These are phyloP conservation scores for Fusarium clavum DNA, from an alignment of 2,329 filamentous ascomycete species.

Conservation along the genomic window DNA sequence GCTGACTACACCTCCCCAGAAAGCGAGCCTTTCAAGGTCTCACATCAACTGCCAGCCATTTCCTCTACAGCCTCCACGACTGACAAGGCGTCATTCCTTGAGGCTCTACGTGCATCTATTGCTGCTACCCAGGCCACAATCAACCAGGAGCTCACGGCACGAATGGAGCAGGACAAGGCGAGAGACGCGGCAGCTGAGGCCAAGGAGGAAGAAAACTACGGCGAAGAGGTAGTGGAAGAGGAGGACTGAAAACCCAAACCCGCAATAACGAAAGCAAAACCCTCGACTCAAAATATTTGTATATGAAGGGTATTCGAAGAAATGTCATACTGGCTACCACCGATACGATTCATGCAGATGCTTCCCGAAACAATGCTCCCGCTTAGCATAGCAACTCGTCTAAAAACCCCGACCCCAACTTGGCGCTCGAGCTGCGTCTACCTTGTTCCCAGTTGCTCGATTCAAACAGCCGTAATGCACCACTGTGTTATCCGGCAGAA, in stretches of 20 bases:
- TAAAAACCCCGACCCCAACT: constrained; percentile 55
- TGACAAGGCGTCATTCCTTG: constrained; percentile 70
- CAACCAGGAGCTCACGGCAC: constrained; percentile 76
- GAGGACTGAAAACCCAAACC: constrained; percentile 52
- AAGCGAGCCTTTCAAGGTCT: constrained; percentile 60
- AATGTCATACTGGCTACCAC: constrained; percentile 43
- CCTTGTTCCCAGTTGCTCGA: constrained; percentile 56
- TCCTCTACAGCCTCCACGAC: constrained; percentile 51
- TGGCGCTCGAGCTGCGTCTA: constrained; percentile 49
- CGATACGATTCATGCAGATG: constrained; percentile 41
- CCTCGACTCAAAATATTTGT: constrained; percentile 24
- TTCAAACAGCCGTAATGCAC: constrained; percentile 85
- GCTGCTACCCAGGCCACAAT: constrained; percentile 71
- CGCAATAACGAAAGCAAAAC: neutral
- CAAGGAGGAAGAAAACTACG: constrained; percentile 82
- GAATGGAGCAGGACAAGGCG: constrained; percentile 79
- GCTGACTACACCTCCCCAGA: constrained; percentile 67
- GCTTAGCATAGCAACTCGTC: constrained; percentile 28
- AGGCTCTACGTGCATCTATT: constrained; percentile 67
- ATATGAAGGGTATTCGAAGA: constrained; percentile 40
- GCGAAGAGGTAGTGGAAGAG: constrained; percentile 82
- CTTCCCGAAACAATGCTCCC: constrained; percentile 31
- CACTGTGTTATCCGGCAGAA: constrained; percentile 84
- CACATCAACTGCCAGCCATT: constrained; percentile 52
- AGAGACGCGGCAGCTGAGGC: constrained; percentile 63